Evolutionary conservation across 768 basidiomycete species (phyloP).

Genomic region (Macrolepiota fuliginosa): DNA sequence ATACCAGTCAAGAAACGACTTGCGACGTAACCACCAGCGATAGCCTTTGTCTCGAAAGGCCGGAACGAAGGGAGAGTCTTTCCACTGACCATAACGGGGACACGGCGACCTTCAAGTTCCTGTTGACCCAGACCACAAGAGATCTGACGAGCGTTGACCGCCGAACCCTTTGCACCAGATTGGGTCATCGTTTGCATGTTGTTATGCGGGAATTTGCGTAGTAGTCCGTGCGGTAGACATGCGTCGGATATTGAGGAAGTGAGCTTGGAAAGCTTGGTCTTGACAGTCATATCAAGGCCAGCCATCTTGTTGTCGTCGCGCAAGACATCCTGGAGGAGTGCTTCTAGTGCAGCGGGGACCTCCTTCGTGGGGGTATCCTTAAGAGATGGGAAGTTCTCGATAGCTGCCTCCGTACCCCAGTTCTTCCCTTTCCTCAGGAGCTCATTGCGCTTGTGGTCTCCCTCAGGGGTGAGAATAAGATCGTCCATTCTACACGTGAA

Average conservation of each 20-base stretch:
- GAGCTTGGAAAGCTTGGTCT: constrained; percentile 79
- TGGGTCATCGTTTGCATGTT: constrained; percentile 99
- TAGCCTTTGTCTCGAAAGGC: constrained; percentile 95
- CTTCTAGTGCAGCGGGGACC: constrained; percentile 52
- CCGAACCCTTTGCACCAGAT: constrained; percentile 97
- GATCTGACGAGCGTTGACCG: constrained; percentile 96
- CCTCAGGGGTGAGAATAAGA: constrained; percentile 81
- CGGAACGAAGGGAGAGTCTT: constrained; percentile 98
- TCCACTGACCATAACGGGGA: constrained; percentile 98
- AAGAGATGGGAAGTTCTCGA: constrained; percentile 87
- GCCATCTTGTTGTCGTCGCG: constrained; percentile 98
- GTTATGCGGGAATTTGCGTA: constrained; percentile 95
- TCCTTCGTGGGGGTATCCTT: constrained; percentile 47
- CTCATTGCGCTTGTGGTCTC: constrained; percentile 65
- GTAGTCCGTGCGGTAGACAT: constrained; percentile 81
- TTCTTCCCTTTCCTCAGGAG: constrained; percentile 66
- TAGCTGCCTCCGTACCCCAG: constrained; percentile 83
- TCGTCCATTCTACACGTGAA: constrained; percentile 99
- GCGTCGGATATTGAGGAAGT: constrained; percentile 89
- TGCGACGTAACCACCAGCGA: constrained; percentile 96
- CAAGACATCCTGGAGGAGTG: constrained; percentile 85
- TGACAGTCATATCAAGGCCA: constrained; percentile 90
- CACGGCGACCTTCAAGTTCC: constrained; percentile 96
- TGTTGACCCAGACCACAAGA: constrained; percentile 98
- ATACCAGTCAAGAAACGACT: constrained; percentile 99